These are phyloP conservation scores for Omphalotus guepiniiformis DNA, from an alignment of 768 basidiomycete genomes.

Conservation along the genomic window DNA sequence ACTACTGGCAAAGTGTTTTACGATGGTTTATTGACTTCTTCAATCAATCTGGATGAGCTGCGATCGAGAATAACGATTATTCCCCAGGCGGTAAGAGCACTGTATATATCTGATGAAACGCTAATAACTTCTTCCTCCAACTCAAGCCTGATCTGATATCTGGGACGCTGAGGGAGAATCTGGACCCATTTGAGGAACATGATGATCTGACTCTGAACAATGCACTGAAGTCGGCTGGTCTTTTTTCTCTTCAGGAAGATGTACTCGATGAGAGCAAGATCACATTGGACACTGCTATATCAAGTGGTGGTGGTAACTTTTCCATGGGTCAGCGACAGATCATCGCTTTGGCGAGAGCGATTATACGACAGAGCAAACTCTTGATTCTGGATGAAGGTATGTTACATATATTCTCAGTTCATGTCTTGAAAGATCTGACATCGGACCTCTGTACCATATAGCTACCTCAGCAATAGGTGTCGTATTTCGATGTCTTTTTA, in stretches of 20 bases:
- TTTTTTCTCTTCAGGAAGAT: conserved; percentile 35
- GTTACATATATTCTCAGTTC: conserved; percentile 44
- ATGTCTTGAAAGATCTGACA: neutral
- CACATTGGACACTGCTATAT: conserved; percentile 52
- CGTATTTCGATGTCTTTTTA: neutral
- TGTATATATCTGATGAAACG: neutral
- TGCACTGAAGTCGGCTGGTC: conserved; percentile 49
- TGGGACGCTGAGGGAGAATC: conserved; percentile 58
- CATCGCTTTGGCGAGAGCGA: conserved; percentile 56
- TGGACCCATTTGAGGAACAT: conserved; percentile 72
- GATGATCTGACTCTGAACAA: conserved; percentile 63
- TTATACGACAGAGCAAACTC: conserved; percentile 47
- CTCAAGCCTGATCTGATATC: conserved; percentile 38
- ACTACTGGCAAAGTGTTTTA: conserved; percentile 43
- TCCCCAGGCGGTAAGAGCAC: conserved; percentile 25
- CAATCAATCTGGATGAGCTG: conserved; percentile 43
- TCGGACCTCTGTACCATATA: neutral
- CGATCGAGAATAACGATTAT: conserved; percentile 46
- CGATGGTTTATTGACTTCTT: conserved; percentile 36
- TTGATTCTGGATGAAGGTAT: conserved; percentile 59
- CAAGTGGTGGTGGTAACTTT: conserved; percentile 63
- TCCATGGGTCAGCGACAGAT: conserved; percentile 68
- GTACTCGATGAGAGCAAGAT: conserved; percentile 28
- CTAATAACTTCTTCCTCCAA: neutral
- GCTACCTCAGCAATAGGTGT: conserved; percentile 22